phyloP scores from a whole-genome alignment of 768 basidiomycete genomes.

The Myochromella boudieri region DNA sequence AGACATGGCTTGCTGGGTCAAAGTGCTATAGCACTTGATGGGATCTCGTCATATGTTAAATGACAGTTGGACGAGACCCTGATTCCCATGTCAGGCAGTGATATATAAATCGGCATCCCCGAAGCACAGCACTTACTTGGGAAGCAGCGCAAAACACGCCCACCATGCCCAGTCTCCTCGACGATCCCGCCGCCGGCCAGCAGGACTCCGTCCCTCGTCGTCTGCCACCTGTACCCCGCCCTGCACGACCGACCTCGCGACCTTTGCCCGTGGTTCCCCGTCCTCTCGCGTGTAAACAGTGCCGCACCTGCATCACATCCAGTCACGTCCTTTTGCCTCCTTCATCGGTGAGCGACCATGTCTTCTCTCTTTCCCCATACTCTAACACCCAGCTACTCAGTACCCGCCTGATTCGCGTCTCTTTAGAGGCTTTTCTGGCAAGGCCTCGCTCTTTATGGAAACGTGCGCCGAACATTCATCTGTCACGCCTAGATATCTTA shows the following conservation, averaged over 20 bases:
- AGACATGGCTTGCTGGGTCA: too few species aligned
- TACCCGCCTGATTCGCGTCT: slow-evolving; percentile 45
- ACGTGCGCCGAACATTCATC: slow-evolving; percentile 35
- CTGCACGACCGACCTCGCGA: slow-evolving; percentile 29
- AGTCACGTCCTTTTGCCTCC: slow-evolving; percentile 40
- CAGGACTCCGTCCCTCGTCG: slow-evolving; percentile 17
- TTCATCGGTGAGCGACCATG: slow-evolving; percentile 32
- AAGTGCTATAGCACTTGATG: too few species aligned
- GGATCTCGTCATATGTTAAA: too few species aligned
- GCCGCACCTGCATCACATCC: slow-evolving; percentile 44
- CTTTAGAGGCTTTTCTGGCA: slow-evolving; percentile 57
- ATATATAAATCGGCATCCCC: too few species aligned
- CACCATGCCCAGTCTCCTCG: slow-evolving; percentile 16
- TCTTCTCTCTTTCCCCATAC: neutral
- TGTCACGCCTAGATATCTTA: neutral
- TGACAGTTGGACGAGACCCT: too few species aligned
- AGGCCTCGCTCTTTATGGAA: slow-evolving; percentile 58
- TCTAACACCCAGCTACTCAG: slow-evolving; percentile 21
- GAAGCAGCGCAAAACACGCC: slow-evolving; percentile 10
- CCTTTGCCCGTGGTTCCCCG: slow-evolving; percentile 52
- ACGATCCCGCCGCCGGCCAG: slow-evolving; percentile 13
- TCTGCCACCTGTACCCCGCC: slow-evolving; percentile 22
- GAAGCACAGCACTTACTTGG: too few species aligned
- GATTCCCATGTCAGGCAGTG: too few species aligned
- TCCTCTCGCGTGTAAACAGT: slow-evolving; percentile 45